Conservation (phyloP, 768 basidiomycete genomes). For the Tricholoma sp. region DNA sequence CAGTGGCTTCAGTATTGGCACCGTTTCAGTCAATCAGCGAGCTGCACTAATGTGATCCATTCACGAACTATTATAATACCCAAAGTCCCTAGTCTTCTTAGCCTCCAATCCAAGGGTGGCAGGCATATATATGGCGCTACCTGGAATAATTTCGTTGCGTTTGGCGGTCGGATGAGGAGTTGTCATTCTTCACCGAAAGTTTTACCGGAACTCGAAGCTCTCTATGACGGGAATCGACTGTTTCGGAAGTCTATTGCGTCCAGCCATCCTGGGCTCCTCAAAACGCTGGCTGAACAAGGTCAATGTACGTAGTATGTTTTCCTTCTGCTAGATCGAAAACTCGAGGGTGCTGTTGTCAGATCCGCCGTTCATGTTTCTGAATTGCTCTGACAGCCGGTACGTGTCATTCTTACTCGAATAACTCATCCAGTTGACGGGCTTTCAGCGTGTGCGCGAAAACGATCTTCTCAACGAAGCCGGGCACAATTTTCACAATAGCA, state of each 20-base stretch:
- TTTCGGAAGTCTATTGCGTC: background rate
- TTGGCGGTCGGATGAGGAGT: background rate
- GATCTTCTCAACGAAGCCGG: conserved; percentile 34
- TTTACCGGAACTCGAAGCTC: background rate
- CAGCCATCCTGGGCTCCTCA: background rate
- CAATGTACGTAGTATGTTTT: background rate
- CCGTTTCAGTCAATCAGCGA: background rate
- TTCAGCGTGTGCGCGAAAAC: conserved; percentile 28
- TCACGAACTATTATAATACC: background rate
- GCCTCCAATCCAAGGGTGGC: background rate
- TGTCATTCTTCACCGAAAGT: background rate
- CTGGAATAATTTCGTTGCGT: background rate
- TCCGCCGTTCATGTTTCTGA: background rate
- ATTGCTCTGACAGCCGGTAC: conserved; percentile 1
- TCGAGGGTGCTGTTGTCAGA: background rate
- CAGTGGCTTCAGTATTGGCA: too few relatives aligned
- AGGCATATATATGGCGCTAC: background rate
- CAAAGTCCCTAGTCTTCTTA: background rate
- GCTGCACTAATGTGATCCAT: background rate
- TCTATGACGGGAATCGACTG: background rate
- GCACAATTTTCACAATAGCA: conserved; percentile 33
- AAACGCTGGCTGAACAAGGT: background rate
- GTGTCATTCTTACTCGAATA: background rate
- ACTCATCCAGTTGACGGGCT: too few relatives aligned
- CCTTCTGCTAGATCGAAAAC: background rate